Conservation (phyloP, 2,329 filamentous ascomycete species). For the Botryotinia globosa region DNA sequence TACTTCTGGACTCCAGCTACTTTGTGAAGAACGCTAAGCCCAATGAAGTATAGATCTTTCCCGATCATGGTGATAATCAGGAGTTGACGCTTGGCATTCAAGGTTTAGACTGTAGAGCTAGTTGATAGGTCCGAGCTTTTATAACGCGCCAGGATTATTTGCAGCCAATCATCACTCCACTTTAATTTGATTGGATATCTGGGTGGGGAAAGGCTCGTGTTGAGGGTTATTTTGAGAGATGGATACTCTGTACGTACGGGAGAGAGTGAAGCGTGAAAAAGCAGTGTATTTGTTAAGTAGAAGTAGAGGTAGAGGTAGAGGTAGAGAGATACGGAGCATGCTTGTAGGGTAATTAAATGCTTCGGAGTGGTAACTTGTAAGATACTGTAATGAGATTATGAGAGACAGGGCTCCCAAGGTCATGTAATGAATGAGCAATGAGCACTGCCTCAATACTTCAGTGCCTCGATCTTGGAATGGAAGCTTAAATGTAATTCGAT, state of each 20-base stretch:
- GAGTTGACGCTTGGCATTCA: constrained; percentile 9
- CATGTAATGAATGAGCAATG: not conserved
- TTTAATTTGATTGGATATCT: not conserved
- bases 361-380: no score
- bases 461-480: not conserved
- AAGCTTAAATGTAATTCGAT: not conserved
- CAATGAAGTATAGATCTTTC: not conserved
- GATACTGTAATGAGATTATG: no score
- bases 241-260: not conserved
- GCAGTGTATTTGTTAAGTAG: no score
- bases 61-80: not conserved
- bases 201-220: constrained; percentile 4
- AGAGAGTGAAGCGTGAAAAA: not conserved
- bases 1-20: not conserved
- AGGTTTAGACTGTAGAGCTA: constrained; percentile 17
- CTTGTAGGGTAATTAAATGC: no score
- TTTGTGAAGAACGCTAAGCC: not conserved
- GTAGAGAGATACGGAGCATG: not conserved
- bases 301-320: no score
- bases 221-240: constrained; percentile 10
- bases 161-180: not conserved
- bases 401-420: no score
- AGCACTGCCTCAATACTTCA: not conserved
- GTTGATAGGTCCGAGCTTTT: not conserved
- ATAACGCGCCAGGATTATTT: rapidly evolving